Percentiles rank a stretch among this genome's conserved stretches.
phyloP scores from a whole-genome alignment of 2,329 filamentous ascomycete genomes.

The Claviceps spartinae region DNA sequence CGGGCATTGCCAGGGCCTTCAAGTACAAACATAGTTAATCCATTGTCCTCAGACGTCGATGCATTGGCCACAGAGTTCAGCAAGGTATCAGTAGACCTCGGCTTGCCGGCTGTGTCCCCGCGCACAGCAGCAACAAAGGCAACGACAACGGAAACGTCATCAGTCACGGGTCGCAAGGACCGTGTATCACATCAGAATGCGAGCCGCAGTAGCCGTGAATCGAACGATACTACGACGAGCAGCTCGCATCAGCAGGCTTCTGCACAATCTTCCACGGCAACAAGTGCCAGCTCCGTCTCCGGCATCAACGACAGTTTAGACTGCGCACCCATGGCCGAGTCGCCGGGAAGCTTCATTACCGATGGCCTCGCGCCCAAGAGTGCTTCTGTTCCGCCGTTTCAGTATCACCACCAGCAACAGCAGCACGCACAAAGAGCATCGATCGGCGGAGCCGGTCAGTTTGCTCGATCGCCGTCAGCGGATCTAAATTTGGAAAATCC shows the following conservation, averaged over 20 bases:
- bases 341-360: conserved; percentile 36
- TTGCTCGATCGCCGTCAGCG: conserved; percentile 30
- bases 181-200: conserved; percentile 21
- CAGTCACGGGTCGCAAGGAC: conserved; percentile 19
- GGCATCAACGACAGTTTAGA: conserved; percentile 35
- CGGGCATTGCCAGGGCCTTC: conserved; percentile 40
- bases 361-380: conserved; percentile 28
- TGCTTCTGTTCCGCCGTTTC: conserved; percentile 40
- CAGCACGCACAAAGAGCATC: conserved; percentile 28
- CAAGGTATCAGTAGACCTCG: conserved; percentile 9
- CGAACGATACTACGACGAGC: conserved; percentile 34
- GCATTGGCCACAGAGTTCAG: conserved; percentile 7
- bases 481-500: conserved; percentile 35
- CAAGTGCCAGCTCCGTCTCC: conserved; percentile 43
- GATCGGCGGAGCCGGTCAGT: conserved; percentile 21
- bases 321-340: conserved; percentile 29
- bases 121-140: conserved; percentile 2
- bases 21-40: conserved; percentile 29
- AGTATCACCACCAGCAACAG: conserved; percentile 47
- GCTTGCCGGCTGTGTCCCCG: conserved; percentile 5
- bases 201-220: conserved; percentile 38
- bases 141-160: conserved; percentile 13
- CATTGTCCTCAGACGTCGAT: conserved; percentile 3
- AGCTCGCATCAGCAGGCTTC: conserved; percentile 34
- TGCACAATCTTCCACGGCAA: conserved; percentile 38